Conservation (phyloP, 169 alveolate genomes). For the Perkinsus olseni region DNA sequence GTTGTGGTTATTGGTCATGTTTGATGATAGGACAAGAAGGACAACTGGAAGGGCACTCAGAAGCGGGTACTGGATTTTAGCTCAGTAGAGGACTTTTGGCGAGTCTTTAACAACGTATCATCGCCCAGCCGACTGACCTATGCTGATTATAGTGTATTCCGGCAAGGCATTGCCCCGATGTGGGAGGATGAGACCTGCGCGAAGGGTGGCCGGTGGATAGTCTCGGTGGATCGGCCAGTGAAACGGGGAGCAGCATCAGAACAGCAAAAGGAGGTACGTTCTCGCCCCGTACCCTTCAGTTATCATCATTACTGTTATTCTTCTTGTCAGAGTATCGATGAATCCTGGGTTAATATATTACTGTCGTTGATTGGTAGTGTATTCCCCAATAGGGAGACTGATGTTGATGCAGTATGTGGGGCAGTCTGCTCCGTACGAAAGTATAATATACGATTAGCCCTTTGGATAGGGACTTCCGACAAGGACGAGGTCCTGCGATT, state of each 20-base stretch:
- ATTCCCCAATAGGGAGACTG: background rate
- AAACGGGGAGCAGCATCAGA: background rate
- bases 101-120: background rate
- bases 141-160: background rate
- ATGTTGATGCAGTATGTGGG: background rate
- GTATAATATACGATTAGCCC: background rate
- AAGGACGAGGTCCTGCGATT: background rate
- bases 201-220: background rate
- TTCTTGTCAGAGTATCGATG: background rate
- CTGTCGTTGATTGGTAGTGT: background rate
- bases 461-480: background rate
- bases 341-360: background rate
- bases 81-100: background rate
- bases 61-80: background rate
- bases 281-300: background rate
- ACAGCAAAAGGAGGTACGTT: background rate
- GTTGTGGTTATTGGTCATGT: background rate
- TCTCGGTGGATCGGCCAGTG: background rate
- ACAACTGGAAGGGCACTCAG: background rate
- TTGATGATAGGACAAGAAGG: background rate
- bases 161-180: conserved; percentile 6
- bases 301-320: background rate
- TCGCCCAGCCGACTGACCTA: background rate
- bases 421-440: background rate
- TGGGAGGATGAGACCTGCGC: background rate